Base-by-base conservation (phyloP, 2,329 filamentous ascomycete genomes). In the Diaporthe sp. region DNA sequence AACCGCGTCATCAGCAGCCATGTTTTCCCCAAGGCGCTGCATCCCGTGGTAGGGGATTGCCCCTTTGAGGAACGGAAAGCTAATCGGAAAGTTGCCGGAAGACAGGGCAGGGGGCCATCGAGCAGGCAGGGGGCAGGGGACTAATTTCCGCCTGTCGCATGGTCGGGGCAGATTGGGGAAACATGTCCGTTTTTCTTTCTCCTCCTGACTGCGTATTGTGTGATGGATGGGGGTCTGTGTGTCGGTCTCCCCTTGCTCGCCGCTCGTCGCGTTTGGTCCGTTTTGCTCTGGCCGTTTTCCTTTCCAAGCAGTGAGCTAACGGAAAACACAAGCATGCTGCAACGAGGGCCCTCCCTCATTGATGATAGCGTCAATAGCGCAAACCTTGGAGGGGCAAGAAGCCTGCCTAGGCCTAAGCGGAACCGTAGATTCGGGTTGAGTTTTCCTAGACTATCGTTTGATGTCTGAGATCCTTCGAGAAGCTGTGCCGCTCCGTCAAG, bases 221-320 rank as follows among this genome's bases (percentile, higher is more conserved):
- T 73, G 71, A 73, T 73, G 39, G 61, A 62, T 19, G 37, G 70
- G 46, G 71, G 58, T 65, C 70, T 62, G 70, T 62, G 70, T 73
- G 70, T 62, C 59, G 65, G 70, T 19, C 34, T 73, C 49, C 58
- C 59, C 46, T 73, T 57, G 31, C 49, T 42, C 49, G 49, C n/a
- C 44, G 42, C 7, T 34, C 34, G 15, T 22, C 44, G 25, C 37
- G 19, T 51, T 22, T 65, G n/a, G 25, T 57, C 49, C n/a, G 46
- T 44, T 62, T 51, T 19, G 42, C 55, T 13, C 19, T 51, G 39
- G 42, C 39, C 69, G 39, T 71, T 55, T 55, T 39, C 2, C 44
- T 53, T 39, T 13, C 65, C 31, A 25, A 6, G 28, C 31, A 53
- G 19, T 53, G 12, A 13, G 46, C 31, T 39, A 25, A 25, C 44